These are phyloP conservation scores for Rhazya stricta DNA, from an alignment of 257 asterid genomes.

Conservation along the genomic window DNA sequence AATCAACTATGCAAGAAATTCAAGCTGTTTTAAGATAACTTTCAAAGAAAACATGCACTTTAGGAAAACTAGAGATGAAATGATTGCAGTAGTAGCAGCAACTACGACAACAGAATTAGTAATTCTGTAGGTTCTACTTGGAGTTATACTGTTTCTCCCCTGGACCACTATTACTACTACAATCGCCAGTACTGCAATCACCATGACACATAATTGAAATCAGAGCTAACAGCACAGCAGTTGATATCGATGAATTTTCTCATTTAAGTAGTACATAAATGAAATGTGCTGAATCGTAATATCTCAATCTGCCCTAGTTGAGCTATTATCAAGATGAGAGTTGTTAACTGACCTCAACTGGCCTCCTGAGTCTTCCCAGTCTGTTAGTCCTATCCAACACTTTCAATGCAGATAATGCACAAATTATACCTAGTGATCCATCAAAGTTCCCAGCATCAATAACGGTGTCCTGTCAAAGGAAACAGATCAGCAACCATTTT, in stretches of 20 bases:
- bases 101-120: background rate
- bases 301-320: background rate
- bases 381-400: constrained; percentile 56
- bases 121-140: background rate
- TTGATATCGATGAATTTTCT: background rate
- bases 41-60: background rate
- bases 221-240: background rate
- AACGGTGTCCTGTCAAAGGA: constrained; percentile 74
- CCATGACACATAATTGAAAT: too few relatives aligned
- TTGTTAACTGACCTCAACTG: constrained; percentile 72
- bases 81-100: background rate
- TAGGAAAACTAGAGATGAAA: background rate
- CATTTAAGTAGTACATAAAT: background rate
- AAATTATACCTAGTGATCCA: constrained; percentile 80
- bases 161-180: too few relatives aligned
- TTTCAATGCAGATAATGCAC: constrained; percentile 80
- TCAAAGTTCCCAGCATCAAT: constrained; percentile 92
- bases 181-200: too few relatives aligned
- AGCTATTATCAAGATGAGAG: background rate
- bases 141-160: background rate
- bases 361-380: constrained; percentile 58
- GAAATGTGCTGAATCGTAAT: background rate
- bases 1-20: background rate
- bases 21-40: background rate
- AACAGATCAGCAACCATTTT: background rate